A percentile compares a stretch with the other conserved stretches of the same genome.
phyloP scores from a whole-genome alignment of 306 rosid genomes.

The Spatholobus suberectus region DNA sequence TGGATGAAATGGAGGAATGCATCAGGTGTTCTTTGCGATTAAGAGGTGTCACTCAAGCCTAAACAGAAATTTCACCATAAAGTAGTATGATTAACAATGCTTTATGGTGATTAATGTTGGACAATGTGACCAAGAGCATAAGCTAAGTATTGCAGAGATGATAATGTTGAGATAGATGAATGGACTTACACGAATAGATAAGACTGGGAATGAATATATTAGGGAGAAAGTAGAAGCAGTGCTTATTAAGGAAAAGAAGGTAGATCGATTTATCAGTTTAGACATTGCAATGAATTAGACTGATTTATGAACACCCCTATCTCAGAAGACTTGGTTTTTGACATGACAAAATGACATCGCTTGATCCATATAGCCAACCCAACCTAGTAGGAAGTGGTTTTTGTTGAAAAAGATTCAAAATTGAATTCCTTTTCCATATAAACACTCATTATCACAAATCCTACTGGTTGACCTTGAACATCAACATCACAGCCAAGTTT shows the following conservation, averaged over 20 bases:
- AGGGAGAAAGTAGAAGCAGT: neutral
- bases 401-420: conserved; percentile 11
- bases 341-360: neutral
- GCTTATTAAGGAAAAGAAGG: neutral
- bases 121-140: neutral
- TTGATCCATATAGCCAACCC: neutral
- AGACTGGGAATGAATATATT: neutral
- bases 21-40: neutral
- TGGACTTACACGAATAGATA: neutral
- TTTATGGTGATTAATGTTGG: neutral
- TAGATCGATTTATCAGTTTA: neutral
- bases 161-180: neutral
- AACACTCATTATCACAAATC: neutral
- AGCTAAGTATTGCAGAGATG: neutral
- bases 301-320: neutral
- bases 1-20: neutral
- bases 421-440: neutral
- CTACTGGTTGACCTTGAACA: neutral
- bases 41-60: neutral
- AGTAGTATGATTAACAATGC: neutral
- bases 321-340: neutral
- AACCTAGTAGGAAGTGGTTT: neutral
- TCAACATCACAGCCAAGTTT: neutral
- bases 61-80: neutral
- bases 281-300: neutral